Conservation (phyloP, 2,329 filamentous ascomycete genomes). For the Colletotrichum simmondsii region DNA sequence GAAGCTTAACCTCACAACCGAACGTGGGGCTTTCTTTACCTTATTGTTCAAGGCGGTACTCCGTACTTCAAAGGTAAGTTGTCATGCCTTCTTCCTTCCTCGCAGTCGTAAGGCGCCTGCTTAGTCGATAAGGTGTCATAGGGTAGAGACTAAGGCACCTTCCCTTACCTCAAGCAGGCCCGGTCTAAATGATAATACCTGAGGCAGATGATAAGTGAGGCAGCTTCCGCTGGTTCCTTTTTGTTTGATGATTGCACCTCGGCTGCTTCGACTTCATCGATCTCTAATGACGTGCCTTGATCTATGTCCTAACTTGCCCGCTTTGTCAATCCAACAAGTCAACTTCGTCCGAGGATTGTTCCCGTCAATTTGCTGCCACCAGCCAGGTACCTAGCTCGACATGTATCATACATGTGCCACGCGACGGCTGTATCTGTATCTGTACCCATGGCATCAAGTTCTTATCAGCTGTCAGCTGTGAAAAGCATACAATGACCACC, state of each 20-base stretch:
- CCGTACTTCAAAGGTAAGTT: not conserved
- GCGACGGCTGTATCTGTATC: constrained; percentile 1
- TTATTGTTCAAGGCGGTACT: not conserved
- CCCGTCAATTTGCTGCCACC: not conserved
- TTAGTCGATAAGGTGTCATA: not conserved
- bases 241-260: not conserved
- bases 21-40: not conserved
- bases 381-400: not conserved
- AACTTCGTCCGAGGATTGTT: not conserved
- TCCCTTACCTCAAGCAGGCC: too few species aligned
- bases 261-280: not conserved
- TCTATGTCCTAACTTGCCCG: not conserved
- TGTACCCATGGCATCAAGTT: constrained; percentile 4
- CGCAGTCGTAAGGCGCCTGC: not conserved
- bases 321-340: not conserved
- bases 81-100: not conserved
- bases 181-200: not conserved
- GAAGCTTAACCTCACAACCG: constrained; percentile 8
- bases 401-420: constrained; percentile 3
- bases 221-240: not conserved
- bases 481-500: not conserved
- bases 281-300: not conserved
- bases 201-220: not conserved
- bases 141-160: too few species aligned
- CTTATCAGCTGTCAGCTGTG: constrained; percentile 9